A percentile compares a stretch with the other conserved stretches of the same genome.
Conservation (phyloP, 768 basidiomycete genomes). For the Suillus bovinus region DNA sequence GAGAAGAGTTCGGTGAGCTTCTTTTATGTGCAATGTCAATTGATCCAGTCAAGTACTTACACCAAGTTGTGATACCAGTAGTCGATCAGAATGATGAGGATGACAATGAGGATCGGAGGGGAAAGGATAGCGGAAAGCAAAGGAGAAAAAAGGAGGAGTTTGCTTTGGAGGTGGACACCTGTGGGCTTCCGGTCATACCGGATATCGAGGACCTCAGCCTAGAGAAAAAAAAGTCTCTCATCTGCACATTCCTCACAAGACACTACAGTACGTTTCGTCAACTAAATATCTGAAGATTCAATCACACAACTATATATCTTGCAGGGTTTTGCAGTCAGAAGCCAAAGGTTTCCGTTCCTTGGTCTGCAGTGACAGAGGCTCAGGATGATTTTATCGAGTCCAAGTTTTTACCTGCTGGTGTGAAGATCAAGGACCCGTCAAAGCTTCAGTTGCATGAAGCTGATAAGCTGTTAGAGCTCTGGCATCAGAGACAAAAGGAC, state of each 20-base stretch:
- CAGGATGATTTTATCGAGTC: neutral
- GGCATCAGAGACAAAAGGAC: no score
- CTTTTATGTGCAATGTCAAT: neutral
- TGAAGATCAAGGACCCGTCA: neutral
- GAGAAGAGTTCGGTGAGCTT: neutral
- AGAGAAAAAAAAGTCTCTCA: no score
- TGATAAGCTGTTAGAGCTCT: neutral
- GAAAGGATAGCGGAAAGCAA: neutral
- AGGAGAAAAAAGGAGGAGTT: neutral
- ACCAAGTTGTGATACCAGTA: neutral
- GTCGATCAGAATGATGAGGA: neutral
- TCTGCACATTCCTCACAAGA: neutral
- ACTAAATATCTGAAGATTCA: neutral
- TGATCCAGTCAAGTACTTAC: neutral
- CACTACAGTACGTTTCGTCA: neutral
- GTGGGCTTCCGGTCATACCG: neutral
- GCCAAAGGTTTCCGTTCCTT: neutral
- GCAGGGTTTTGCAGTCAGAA: neutral
- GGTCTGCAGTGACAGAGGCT: neutral
- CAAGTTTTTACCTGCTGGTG: neutral
- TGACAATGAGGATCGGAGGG: neutral
- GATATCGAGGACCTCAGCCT: no score
- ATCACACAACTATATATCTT: neutral
- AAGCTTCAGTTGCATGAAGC: neutral
- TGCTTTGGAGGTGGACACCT: neutral